Conservation (phyloP, 2,329 filamentous ascomycete genomes). For the Botryotinia globosa region DNA sequence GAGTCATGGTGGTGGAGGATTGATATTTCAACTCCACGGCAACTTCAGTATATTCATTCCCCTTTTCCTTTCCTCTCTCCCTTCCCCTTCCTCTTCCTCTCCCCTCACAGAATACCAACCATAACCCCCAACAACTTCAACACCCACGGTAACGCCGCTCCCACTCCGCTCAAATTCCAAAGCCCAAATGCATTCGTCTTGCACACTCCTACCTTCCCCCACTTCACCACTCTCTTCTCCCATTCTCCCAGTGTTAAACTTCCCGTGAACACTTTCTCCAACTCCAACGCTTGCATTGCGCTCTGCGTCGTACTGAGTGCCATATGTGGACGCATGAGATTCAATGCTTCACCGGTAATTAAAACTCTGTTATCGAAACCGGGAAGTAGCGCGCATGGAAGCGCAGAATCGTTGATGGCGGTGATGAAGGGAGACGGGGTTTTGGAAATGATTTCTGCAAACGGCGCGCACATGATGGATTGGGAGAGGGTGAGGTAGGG, state of each 20-base stretch:
- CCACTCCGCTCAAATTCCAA: slow-evolving; percentile 6
- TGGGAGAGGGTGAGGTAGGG: slow-evolving; percentile 22
- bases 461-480: slow-evolving; percentile 22
- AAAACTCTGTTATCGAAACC: slow-evolving; percentile 42
- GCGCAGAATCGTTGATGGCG: slow-evolving; percentile 42
- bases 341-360: slow-evolving; percentile 44
- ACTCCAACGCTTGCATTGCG: slow-evolving; percentile 33
- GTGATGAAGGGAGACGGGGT: slow-evolving; percentile 45
- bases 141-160: not conserved
- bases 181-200: slow-evolving; percentile 19
- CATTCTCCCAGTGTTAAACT: slow-evolving; percentile 20
- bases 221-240: slow-evolving; percentile 22
- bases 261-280: slow-evolving; percentile 24
- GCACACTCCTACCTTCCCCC: slow-evolving; percentile 4
- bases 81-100: too few relatives aligned
- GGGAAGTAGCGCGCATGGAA: slow-evolving; percentile 39
- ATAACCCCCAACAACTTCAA: not conserved
- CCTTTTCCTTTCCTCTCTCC: not conserved
- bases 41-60: not conserved
- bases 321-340: slow-evolving; percentile 46
- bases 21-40: not conserved
- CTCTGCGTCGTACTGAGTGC: slow-evolving; percentile 45
- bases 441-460: slow-evolving; percentile 41
- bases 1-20: too few relatives aligned
- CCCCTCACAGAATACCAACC: not conserved